Percentiles rank a stretch among this genome's conserved stretches.
Conservation (phyloP, 2,329 filamentous ascomycete genomes). For the Pseudopithomyces maydicus region DNA sequence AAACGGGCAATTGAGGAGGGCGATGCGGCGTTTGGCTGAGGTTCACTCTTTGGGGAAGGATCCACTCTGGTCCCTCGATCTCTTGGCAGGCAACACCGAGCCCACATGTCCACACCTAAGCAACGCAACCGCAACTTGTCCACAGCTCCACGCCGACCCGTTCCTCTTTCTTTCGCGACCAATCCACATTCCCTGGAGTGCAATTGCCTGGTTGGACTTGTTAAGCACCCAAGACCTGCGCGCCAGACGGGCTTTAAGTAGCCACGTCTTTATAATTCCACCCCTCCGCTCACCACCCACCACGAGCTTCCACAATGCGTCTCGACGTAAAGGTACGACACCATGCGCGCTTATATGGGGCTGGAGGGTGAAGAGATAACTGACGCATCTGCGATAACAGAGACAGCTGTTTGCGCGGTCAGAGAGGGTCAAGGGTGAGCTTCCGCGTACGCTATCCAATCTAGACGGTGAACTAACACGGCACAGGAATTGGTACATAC, state of each 20-base stretch:
- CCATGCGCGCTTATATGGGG: slow-evolving; percentile 1
- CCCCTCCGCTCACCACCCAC: slow-evolving; percentile 33
- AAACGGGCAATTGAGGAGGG: too few relatives aligned
- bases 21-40: slow-evolving; percentile 4
- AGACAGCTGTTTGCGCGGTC: slow-evolving; percentile 85
- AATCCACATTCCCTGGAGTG: neutral
- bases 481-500: slow-evolving; percentile 41
- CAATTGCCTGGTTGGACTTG: neutral
- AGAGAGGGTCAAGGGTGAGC: slow-evolving; percentile 79
- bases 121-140: slow-evolving; percentile 11
- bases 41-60: slow-evolving; percentile 24
- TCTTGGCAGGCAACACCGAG: slow-evolving; percentile 37
- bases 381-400: slow-evolving; percentile 57
- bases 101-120: slow-evolving; percentile 21
- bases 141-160: neutral
- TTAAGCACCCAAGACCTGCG: slow-evolving; percentile 14
- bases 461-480: slow-evolving; percentile 27
- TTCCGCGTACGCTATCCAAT: slow-evolving; percentile 1
- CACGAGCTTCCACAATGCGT: slow-evolving; percentile 46
- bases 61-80: slow-evolving; percentile 28
- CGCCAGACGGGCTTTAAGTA: slow-evolving; percentile 42
- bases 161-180: slow-evolving; percentile 3
- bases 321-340: slow-evolving; percentile 51
- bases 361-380: slow-evolving; percentile 19
- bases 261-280: slow-evolving; percentile 42